Base-by-base conservation (phyloP, 2,329 filamentous ascomycete genomes). In the Verticillium nubilum region DNA sequence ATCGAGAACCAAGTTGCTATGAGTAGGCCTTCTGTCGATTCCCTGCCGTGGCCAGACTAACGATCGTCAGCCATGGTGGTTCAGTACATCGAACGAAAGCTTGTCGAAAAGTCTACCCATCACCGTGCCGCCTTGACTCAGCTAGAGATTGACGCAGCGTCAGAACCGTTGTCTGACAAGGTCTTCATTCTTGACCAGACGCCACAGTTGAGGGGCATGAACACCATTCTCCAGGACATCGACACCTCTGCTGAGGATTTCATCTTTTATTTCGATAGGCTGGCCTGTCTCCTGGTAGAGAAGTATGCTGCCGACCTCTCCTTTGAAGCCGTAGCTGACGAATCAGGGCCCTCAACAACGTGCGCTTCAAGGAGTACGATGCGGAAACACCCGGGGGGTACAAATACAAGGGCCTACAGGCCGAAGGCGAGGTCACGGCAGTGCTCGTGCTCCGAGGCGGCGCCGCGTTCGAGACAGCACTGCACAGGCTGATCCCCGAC, bases 1-100 rank as follows among this genome's bases (percentile, higher is more conserved):
- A 92, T 98, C 64, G 91, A 99, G 72, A 99, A 99, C 69, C 86
- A 86, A 64, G 95, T 97, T 26, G 95, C 95, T 4, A 96, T 99
- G 70, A 80, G 85, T 89, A 74, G 69, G 82, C 71, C 23, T 4
- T 37, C 1, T 12, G 27, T 12, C 25, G n/a, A 29, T 9, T 53
- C 7, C 42, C 27, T 10, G 74, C 71, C n/a, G 71, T 59, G 67
- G 28, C 42, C n/a, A 25, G 9, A 23, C 66, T 66, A 58, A 65
- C 29, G 13, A 23, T 3, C 31, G 28, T 50, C 63, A 91, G 89
- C 86, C 59, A 97, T 98, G 91, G 91, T 99, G 59, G 90, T 92
- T 33, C 92, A 96, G 67, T 95, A 96, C 69, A 94, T 98, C 62
- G 88, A 93, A 71, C 89, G 90, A 65, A 96, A 91, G 62, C 82